These are phyloP conservation scores for Botryococcus braunii DNA, from an alignment of 163 green algal genomes.

Conservation along the genomic window DNA sequence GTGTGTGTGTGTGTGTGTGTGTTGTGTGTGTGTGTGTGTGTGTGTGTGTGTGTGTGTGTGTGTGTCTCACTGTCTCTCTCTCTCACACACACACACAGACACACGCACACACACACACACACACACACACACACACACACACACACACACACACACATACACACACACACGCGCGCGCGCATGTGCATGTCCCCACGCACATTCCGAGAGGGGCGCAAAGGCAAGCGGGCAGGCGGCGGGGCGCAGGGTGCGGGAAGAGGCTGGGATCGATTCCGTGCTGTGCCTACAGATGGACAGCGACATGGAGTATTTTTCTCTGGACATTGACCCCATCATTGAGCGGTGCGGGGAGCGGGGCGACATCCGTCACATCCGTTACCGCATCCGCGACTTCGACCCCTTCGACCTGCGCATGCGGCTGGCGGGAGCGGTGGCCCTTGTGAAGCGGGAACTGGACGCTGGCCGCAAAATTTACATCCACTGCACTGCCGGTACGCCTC, in stretches of 20 bases:
- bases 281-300: conserved; percentile 81
- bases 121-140: too few relatives aligned
- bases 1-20: too few relatives aligned
- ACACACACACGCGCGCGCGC: too few relatives aligned
- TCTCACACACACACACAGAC: too few relatives aligned
- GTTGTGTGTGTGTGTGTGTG: too few relatives aligned
- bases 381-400: conserved; percentile 85
- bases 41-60: too few relatives aligned
- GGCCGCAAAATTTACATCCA: conserved; percentile 73
- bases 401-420: conserved; percentile 68
- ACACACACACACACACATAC: too few relatives aligned
- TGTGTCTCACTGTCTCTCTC: too few relatives aligned
- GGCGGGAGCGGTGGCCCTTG: conserved; percentile 41
- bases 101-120: too few relatives aligned
- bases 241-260: conserved; percentile 51
- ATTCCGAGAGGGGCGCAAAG: too few relatives aligned
- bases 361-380: conserved; percentile 62
- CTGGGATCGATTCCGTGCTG: conserved; percentile 69
- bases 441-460: conserved; percentile 36
- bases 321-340: conserved; percentile 62
- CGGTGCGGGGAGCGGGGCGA: conserved; percentile 46
- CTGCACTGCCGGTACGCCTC: conserved; percentile 70
- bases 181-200: too few relatives aligned
- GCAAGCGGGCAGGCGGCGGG: not conserved
- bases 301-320: conserved; percentile 81